Base-by-base conservation (phyloP, 2,329 filamentous ascomycete species). In the Fusarium buharicum region DNA sequence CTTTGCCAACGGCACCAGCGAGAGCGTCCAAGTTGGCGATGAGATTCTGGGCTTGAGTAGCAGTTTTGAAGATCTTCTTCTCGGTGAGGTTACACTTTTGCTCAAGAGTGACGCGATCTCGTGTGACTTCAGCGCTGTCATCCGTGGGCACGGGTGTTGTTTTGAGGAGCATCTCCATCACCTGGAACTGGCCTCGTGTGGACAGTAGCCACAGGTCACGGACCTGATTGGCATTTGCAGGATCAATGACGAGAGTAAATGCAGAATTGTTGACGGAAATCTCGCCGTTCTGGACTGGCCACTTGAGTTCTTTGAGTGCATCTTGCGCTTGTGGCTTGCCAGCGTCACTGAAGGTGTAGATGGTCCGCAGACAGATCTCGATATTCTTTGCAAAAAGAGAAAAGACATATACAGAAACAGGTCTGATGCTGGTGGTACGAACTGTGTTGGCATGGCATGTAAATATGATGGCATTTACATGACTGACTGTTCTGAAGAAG, bases 251-350 rank as follows among this genome's bases (percentile, higher is more conserved):
- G 11, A 20, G 11, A 46, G 43, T 24, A 20, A 46, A 46, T 10
- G 43, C 43, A 46, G 18, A 5, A n/a, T 46, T 46, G 18, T 46
- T 46, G n/a, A 46, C 43, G n/a, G 43, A 46, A n/a, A 46, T 46
- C 18, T 46, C 43, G 4, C 30, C 43, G 27, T 27, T 46, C 5
- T 24, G 43, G n/a, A 46, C 14, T 22, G 43, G 43, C 43, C 43
- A 46, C 11, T 31, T 31, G 43, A 46, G 30, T 9, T 14, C 36
- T 12, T 46, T 28, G 24, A 46, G 43, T 16, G 18, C 24, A 20
- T 46, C 28, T 12, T 46, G 43, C 8, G 43, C 43, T 22, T 18
- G 30, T 12, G 43, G 43, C 4, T 46, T 46, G 1, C 43, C 43
- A 36, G 10, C 22, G 27, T 46, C 43, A n/a, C 6, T 20, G 4